phyloP scores from a whole-genome alignment of 768 basidiomycete species.

The Hirschioporus abietinus region DNA sequence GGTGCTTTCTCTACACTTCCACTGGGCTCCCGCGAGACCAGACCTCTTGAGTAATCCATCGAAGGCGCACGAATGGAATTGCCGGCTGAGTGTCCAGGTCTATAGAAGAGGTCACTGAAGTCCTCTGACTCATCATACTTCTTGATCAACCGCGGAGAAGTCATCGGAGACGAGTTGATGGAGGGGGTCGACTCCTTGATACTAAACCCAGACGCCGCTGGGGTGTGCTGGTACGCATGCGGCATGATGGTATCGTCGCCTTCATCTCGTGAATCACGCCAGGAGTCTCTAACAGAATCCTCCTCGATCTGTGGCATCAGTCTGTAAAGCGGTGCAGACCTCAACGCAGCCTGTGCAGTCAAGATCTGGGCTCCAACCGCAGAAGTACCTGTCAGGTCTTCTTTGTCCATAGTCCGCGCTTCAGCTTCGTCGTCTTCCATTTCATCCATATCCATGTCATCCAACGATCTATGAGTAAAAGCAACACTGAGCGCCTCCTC shows the following conservation, averaged over 20 bases:
- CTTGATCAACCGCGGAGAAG: conserved; percentile 49
- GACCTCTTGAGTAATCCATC: conserved; percentile 12
- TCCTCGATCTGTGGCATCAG: background rate
- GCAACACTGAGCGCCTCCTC: conserved; percentile 53
- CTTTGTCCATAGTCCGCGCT: background rate
- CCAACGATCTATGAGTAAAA: background rate
- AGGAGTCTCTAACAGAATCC: background rate
- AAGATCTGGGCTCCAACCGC: background rate
- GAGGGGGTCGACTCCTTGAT: conserved; percentile 23
- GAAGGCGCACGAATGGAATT: conserved; percentile 14
- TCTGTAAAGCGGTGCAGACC: background rate
- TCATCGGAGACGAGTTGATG: conserved; percentile 30
- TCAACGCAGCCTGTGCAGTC: background rate
- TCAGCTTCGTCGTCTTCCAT: background rate
- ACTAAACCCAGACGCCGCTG: conserved; percentile 14
- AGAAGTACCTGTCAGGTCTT: background rate
- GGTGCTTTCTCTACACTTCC: conserved; percentile 16
- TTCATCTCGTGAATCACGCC: background rate
- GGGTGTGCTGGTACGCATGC: conserved; percentile 12
- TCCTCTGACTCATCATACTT: conserved; percentile 64
- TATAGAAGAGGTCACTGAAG: conserved; percentile 72
- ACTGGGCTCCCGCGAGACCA: conserved; percentile 17
- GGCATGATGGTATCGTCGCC: background rate
- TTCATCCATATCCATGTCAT: background rate
- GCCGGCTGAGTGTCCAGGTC: conserved; percentile 26